A percentile compares a stretch with the other conserved stretches of the same genome.
phyloP scores from a whole-genome alignment of 495 filamentous ascomycete species.

The Neurospora africana region DNA sequence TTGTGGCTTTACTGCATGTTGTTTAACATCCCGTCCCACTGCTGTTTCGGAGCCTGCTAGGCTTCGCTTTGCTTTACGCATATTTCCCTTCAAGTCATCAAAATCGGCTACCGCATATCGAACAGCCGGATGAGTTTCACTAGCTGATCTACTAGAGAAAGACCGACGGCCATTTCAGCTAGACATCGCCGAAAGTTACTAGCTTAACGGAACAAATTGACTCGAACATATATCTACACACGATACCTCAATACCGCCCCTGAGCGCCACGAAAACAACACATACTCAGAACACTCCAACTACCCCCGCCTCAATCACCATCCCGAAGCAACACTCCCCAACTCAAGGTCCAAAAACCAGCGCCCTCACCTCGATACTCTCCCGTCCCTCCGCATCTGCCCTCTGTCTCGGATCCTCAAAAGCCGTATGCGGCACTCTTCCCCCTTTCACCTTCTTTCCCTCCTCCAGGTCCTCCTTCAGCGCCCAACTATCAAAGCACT shows the following conservation, averaged over 20 bases:
- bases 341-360: constrained; percentile 64
- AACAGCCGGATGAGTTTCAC: not conserved
- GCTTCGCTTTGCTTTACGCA: not conserved
- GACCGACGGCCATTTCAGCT: not conserved
- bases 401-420: constrained; percentile 64
- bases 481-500: constrained; percentile 67
- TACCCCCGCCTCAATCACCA: not conserved
- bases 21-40: not conserved
- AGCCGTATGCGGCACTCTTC: constrained; percentile 69
- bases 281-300: not conserved
- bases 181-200: not conserved
- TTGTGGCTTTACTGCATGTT: not conserved
- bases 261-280: not conserved
- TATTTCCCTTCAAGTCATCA: not conserved
- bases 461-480: constrained; percentile 15
- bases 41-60: not conserved
- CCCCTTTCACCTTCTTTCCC: constrained; percentile 41
- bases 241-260: not conserved
- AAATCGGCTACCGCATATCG: not conserved
- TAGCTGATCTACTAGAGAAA: not conserved
- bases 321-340: not conserved
- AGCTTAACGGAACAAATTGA: not conserved
- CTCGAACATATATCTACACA: not conserved
- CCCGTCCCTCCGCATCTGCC: constrained; percentile 47
- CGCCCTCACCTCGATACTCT: constrained; percentile 83